Evolutionary conservation across 1,139 yeast genomes (phyloP), one percentile per base, ranked within the genome.

Genomic region (Suhomyces terraborum): DNA sequence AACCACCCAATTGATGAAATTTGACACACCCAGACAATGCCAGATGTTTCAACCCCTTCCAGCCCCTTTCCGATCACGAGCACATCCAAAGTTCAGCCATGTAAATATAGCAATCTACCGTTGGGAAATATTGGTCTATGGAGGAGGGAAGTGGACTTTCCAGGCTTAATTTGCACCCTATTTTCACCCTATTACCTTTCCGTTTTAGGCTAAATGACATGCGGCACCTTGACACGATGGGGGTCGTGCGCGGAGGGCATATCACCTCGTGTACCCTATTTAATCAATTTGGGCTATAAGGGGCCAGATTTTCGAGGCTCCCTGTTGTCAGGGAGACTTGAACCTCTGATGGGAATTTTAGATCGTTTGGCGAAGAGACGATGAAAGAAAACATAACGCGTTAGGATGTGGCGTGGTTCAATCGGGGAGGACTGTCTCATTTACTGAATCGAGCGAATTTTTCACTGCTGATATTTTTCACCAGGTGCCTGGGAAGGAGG

Each of bases 131-230:
- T 7, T 24, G 6, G 9, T 20, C 22, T 10, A 9, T 17, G 20
- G 6, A 6, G n/a, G n/a, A 7, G 31, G 19, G 4, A 18, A 18
- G 16, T 14, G 16, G 12, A 18, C 12, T 30, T 16, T 13, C 19
- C 16, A 20, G 16, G 21, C 6, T 8, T 25, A 12, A 19, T 32
- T 19, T 32, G 27, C 22, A 14, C 35, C 21, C 16, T 20, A 20
- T 36, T 36, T 36, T 35, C 40, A 38, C 31, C 37, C 28, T 20
- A 32, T 12, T 33, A 10, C 19, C 19, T 23, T 36, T 26, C 36
- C 39, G 17, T 4, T 21, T 35, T 35, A 29, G 34, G 42, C 20
- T 22, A 35, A 35, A 40, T 35, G 32, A 28, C 22, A 12, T 32
- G 35, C 35, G 28, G 35, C 35, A 32, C 21, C 12, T n/a, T n/a